Conservation (phyloP, 345 rosid genomes). For the Eucalyptus cladocalyx region DNA sequence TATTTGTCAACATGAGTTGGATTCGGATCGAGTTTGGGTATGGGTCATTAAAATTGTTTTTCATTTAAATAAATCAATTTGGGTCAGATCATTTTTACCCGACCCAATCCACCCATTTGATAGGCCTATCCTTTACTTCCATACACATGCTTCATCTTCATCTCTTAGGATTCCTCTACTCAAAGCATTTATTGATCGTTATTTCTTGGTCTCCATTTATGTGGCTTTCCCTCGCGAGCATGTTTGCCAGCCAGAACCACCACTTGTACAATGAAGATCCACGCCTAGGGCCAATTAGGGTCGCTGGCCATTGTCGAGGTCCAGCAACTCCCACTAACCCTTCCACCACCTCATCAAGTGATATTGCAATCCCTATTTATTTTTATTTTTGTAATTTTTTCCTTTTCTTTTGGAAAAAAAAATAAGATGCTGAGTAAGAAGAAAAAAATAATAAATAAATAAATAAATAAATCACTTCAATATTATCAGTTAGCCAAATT, state of each 20-base stretch:
- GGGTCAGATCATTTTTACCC: not conserved
- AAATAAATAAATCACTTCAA: not conserved
- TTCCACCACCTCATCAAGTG: not conserved
- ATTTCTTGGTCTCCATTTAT: not conserved
- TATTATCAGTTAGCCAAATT: not conserved
- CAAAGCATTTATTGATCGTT: not conserved
- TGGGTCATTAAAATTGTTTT: not conserved
- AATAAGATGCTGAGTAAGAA: not conserved
- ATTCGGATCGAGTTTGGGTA: too few species aligned
- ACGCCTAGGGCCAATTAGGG: not conserved
- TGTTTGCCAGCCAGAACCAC: not conserved
- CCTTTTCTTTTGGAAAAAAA: not conserved
- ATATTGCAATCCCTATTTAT: not conserved
- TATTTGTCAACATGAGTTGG: too few species aligned
- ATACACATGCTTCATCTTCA: not conserved
- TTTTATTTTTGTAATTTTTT: not conserved
- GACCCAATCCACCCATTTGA: not conserved
- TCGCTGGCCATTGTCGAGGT: not conserved
- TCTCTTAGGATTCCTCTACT: not conserved
- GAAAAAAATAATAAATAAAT: not conserved
- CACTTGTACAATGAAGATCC: not conserved
- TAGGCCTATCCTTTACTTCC: not conserved
- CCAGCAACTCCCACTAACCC: not conserved
- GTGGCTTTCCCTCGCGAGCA: not conserved
- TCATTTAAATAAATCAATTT: not conserved